A percentile compares a stretch with the other conserved stretches of the same genome.
phyloP scores from a whole-genome alignment of 169 alveolate genomes.

The Plasmodium cynomolgi region DNA sequence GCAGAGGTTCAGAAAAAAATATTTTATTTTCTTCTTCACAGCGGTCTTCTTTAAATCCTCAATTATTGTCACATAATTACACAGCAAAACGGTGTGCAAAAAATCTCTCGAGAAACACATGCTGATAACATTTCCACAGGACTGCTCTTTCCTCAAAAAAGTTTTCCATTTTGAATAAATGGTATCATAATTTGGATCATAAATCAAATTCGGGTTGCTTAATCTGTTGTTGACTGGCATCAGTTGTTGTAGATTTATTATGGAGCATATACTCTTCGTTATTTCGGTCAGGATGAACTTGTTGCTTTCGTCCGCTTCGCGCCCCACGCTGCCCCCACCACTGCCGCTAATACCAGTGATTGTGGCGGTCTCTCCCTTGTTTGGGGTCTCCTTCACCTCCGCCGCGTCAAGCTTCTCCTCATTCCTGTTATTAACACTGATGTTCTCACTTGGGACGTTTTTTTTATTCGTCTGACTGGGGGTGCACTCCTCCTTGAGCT shows the following conservation, averaged over 20 bases:
- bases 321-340: not conserved
- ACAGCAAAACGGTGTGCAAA: slow-evolving; percentile 27
- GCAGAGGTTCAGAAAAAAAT: slow-evolving; percentile 44
- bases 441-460: not conserved
- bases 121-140: slow-evolving; percentile 68
- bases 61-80: slow-evolving; percentile 58
- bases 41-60: slow-evolving; percentile 70
- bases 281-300: slow-evolving; percentile 37
- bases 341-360: not conserved
- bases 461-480: not conserved
- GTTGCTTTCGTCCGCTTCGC: slow-evolving; percentile 1
- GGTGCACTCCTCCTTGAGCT: not conserved
- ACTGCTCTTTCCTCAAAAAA: slow-evolving; percentile 58
- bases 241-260: slow-evolving; percentile 51
- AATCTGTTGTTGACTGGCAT: slow-evolving; percentile 15
- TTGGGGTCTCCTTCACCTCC: not conserved
- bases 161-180: slow-evolving; percentile 61
- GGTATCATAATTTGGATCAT: slow-evolving; percentile 50
- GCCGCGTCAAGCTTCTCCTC: not conserved
- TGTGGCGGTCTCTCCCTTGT: not conserved
- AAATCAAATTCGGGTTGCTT: slow-evolving; percentile 39
- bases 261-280: slow-evolving; percentile 61
- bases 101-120: slow-evolving; percentile 64
- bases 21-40: slow-evolving; percentile 56
- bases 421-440: not conserved